phyloP scores from a whole-genome alignment of 2,329 filamentous ascomycete genomes.

The Trichoderma harzianum region DNA sequence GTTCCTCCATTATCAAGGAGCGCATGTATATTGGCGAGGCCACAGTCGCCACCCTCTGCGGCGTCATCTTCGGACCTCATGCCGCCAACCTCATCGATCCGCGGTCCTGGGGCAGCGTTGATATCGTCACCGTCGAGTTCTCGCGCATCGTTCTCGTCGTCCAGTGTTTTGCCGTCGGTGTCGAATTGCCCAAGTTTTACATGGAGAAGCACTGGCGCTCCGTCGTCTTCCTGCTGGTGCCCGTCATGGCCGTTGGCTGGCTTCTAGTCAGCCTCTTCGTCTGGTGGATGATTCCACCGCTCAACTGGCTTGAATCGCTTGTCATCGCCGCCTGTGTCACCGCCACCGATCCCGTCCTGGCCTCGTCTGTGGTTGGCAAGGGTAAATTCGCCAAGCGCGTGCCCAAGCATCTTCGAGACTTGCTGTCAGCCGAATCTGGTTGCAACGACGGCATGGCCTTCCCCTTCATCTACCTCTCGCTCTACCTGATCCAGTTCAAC shows the following conservation, averaged over 20 bases:
- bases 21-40: slow-evolving; percentile 98
- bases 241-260: slow-evolving; percentile 98
- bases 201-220: slow-evolving; percentile 99
- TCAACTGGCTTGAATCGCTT: slow-evolving; percentile 88
- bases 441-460: slow-evolving; percentile 99
- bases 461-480: slow-evolving; percentile 88
- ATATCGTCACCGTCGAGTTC: slow-evolving; percentile 85
- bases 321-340: slow-evolving; percentile 90
- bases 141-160: slow-evolving; percentile 86
- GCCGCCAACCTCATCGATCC: slow-evolving; percentile 79
- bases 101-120: slow-evolving; percentile 72
- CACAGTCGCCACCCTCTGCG: slow-evolving; percentile 84
- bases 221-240: slow-evolving; percentile 80
- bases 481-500: slow-evolving; percentile 84
- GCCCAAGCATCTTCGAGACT: slow-evolving; percentile 92
- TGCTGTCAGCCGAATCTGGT: slow-evolving; percentile 93
- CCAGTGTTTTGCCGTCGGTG: slow-evolving; percentile 87
- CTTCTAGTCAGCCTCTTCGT: slow-evolving; percentile 88
- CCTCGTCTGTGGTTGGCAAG: slow-evolving; percentile 96
- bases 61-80: slow-evolving; percentile 85
- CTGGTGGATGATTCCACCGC: slow-evolving; percentile 78
- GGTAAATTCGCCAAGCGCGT: slow-evolving; percentile 98
- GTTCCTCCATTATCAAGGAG: slow-evolving; percentile 97
- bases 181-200: slow-evolving; percentile 88
- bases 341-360: slow-evolving; percentile 92